Evolutionary conservation across 352 stramenopile species (phyloP).

Genomic region (Globisporangium emineosum): DNA sequence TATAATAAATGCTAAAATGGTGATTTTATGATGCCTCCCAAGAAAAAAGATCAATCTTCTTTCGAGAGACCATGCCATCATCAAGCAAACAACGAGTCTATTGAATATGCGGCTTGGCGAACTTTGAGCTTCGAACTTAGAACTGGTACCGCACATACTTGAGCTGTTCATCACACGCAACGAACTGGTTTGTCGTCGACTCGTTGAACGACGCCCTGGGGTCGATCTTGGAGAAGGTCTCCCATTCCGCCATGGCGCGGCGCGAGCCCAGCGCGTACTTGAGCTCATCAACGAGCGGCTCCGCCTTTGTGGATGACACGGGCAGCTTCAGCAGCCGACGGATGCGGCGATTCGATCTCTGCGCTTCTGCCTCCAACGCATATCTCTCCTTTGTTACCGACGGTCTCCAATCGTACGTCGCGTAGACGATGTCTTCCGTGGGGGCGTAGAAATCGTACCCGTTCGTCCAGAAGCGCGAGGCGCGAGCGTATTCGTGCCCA

Average conservation of each 20-base stretch:
- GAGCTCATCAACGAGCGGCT: slow-evolving; percentile 31
- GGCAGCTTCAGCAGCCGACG: slow-evolving; percentile 52
- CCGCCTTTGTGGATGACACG: slow-evolving; percentile 30
- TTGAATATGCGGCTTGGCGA: too few species aligned
- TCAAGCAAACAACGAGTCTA: background rate
- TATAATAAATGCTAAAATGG: too few species aligned
- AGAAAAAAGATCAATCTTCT: too few species aligned
- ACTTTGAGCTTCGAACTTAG: too few species aligned
- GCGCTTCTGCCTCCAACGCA: slow-evolving; percentile 15
- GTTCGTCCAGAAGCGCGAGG: slow-evolving; percentile 80
- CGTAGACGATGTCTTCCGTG: slow-evolving; percentile 57
- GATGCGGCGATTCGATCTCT: slow-evolving; percentile 54
- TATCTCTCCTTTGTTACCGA: slow-evolving; percentile 20
- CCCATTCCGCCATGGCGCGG: slow-evolving; percentile 57
- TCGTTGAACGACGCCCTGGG: slow-evolving; percentile 58
- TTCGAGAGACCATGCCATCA: background rate
- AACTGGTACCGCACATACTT: slow-evolving; percentile 59
- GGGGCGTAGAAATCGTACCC: slow-evolving; percentile 87
- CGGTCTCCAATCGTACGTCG: slow-evolving; percentile 53
- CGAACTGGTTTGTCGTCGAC: slow-evolving; percentile 87
- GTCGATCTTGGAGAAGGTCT: slow-evolving; percentile 63
- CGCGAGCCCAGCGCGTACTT: slow-evolving; percentile 43
- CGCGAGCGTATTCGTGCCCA: slow-evolving; percentile 73
- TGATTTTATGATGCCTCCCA: too few species aligned
- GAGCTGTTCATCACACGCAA: slow-evolving; percentile 47